Evolutionary conservation across 2,329 filamentous ascomycete genomes (phyloP), one percentile per base, ranked within the genome.

Genomic region (Calonectria naviculata): DNA sequence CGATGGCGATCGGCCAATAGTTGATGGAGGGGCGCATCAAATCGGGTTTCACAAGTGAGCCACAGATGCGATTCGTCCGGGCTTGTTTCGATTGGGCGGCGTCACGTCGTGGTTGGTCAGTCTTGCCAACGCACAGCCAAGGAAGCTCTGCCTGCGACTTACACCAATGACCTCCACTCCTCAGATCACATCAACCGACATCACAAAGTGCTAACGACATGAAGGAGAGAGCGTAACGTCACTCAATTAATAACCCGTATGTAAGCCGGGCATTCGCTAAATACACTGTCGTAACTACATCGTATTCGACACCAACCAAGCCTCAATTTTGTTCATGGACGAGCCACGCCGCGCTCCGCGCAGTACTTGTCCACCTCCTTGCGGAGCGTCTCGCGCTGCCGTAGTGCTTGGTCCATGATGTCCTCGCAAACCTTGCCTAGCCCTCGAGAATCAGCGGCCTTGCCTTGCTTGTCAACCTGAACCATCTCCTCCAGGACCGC

Each of bases 301-400:
- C 38, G 21, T 12, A 49, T 31, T 15, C 21, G 17, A 28, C 29
- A 21, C 10, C 19, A 10, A 21, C 34, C 44, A 21, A n/a, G 2
- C 31, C 24, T 38, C 46, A 29, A 47, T 41, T 34, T 36, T 38
- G 31, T 49, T 72, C 47, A 72, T 29, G 73, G 34, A 9, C 67
- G 71, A 24, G 66, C 28, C 29, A 87, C 85, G 0, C 86, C 87
- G 47, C 92, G 85, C 83, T 94, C 92, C 52, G 86, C 85, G 77
- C 93, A 94, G 80, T 94, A 95, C 84, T 92, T 93, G 71, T 88
- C 89, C 8, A 95, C 93, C 84, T 95, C 93, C 85, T 93, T 94
- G 71, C 85, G 85, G 78, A 95, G 82, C 68, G 88, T 93, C 65
- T 91, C 89, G 71, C 87, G 87, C 85, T 95, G 93, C 66, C 89